phyloP scores from a whole-genome alignment of 495 filamentous ascomycete species.

The Pseudevernia furfuracea region DNA sequence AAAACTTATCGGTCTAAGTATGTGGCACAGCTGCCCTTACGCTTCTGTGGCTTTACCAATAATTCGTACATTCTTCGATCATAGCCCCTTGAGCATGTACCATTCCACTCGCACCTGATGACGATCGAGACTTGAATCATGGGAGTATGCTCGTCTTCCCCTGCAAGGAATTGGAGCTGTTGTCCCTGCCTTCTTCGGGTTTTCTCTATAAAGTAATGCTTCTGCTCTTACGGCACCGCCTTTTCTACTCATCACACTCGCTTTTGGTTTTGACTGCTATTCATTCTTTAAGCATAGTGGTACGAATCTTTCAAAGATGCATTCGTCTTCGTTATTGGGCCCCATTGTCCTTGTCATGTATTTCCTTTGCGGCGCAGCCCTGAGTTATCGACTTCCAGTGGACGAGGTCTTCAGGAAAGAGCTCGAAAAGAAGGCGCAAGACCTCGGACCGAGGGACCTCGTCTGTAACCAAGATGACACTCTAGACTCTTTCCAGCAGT shows the following conservation, averaged over 20 bases:
- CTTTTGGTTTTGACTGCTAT: background rate
- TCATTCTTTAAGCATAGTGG: background rate
- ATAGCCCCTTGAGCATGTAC: background rate
- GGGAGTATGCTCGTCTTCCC: background rate
- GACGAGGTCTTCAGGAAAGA: slow-evolving; percentile 4
- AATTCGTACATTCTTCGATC: background rate
- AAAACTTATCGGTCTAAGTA: background rate
- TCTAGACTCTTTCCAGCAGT: slow-evolving; percentile 3
- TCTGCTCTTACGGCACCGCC: background rate
- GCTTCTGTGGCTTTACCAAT: background rate
- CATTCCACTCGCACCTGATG: slow-evolving; percentile 12
- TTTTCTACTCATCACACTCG: slow-evolving; percentile 6
- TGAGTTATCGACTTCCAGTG: slow-evolving; percentile 3
- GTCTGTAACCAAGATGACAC: slow-evolving; percentile 10
- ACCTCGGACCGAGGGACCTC: no score
- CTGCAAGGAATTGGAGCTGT: slow-evolving; percentile 8
- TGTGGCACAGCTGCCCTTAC: slow-evolving; percentile 7
- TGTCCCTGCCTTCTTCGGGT: background rate
- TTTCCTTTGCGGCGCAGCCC: background rate
- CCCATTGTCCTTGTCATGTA: background rate
- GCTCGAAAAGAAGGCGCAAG: slow-evolving; percentile 13
- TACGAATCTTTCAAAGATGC: slow-evolving; percentile 7
- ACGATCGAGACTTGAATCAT: background rate
- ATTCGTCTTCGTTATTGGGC: slow-evolving; percentile 1
- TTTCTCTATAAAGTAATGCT: background rate